phyloP scores from a whole-genome alignment of 2,329 filamentous ascomycete species.

The Diplodia sapinea region DNA sequence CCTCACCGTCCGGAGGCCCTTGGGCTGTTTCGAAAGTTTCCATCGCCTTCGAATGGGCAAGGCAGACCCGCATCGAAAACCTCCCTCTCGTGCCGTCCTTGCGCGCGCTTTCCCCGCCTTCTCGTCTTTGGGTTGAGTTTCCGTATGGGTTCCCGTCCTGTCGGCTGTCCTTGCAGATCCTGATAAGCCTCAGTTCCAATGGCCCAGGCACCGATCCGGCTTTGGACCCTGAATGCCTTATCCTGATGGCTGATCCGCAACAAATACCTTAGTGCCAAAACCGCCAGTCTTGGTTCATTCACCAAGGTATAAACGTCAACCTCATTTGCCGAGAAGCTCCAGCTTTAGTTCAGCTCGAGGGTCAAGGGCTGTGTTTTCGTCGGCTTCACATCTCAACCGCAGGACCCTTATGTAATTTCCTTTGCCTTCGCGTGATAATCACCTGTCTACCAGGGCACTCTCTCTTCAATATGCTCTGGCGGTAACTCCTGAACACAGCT shows the following conservation, averaged over 20 bases:
- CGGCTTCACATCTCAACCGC: not conserved
- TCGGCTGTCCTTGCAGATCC: not conserved
- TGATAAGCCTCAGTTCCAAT: not conserved
- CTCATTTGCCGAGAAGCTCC: not conserved
- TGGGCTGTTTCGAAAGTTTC: not conserved
- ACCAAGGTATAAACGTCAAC: not conserved
- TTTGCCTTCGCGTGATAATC: not conserved
- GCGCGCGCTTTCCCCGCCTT: not conserved
- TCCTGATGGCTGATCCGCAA: not conserved
- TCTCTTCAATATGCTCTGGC: no score
- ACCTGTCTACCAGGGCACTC: not conserved
- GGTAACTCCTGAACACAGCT: not conserved
- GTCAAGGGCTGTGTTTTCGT: not conserved
- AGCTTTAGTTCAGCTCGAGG: not conserved
- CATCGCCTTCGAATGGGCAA: no score
- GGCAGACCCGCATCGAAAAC: no score
- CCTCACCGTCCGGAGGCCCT: not conserved
- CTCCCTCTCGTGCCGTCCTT: no score
- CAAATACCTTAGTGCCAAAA: not conserved
- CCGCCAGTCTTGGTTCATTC: not conserved
- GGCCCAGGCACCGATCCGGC: slow-evolving; percentile 3
- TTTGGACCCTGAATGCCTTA: slow-evolving; percentile 11
- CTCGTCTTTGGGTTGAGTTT: not conserved
- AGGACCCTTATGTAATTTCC: not conserved
- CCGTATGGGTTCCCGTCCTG: no score